Evolutionary conservation across 768 basidiomycete species (phyloP).

Genomic region (Termitomyces sp.): DNA sequence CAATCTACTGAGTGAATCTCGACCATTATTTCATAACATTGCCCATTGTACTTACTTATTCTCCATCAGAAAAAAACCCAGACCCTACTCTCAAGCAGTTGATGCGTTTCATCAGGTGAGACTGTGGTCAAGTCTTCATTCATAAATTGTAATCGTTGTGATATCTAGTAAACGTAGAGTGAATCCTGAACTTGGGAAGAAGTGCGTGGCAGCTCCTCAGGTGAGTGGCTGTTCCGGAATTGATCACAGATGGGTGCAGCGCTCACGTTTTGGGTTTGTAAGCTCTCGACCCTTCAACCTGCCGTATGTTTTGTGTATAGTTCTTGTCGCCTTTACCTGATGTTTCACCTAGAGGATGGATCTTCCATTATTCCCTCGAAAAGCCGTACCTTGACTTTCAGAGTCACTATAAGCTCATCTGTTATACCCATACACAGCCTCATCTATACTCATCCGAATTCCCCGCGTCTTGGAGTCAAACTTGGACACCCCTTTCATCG

Average conservation of each 20-base stretch:
- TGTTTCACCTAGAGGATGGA: background rate
- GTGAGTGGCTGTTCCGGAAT: background rate
- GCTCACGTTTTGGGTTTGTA: background rate
- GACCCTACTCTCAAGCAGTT: background rate
- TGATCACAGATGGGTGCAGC: too few species aligned
- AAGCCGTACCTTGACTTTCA: too few species aligned
- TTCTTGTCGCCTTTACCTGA: too few species aligned
- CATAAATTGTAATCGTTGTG: background rate
- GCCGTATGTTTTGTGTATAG: background rate
- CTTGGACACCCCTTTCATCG: too few species aligned
- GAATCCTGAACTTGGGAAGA: background rate
- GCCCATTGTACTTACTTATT: too few species aligned
- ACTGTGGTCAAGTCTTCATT: background rate
- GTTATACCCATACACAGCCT: too few species aligned
- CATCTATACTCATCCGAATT: too few species aligned
- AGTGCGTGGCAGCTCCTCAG: background rate
- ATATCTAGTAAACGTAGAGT: background rate
- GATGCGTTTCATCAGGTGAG: background rate
- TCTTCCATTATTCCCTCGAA: background rate
- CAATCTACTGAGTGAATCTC: background rate
- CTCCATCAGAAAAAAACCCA: too few species aligned
- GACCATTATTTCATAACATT: too few species aligned
- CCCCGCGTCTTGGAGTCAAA: too few species aligned
- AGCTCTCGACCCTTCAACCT: background rate
- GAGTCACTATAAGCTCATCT: too few species aligned